Evolutionary conservation across 2,329 filamentous ascomycete genomes (phyloP).

Genomic region (Fusarium bulbicola): DNA sequence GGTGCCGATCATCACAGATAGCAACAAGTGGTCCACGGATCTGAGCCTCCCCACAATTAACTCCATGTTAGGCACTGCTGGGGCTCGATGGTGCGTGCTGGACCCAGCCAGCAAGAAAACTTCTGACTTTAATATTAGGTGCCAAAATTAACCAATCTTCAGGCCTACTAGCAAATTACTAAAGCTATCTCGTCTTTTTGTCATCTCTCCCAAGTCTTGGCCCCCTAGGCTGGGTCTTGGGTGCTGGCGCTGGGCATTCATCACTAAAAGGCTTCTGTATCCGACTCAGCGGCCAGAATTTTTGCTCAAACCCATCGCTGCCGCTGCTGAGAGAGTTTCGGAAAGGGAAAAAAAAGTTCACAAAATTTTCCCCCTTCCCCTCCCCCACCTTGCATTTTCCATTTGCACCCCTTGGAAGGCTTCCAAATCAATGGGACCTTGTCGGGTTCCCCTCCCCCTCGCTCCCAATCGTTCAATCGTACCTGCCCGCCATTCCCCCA

Average conservation of each 20-base stretch:
- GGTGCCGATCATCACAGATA: constrained; percentile 9
- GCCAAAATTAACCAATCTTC: neutral
- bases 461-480: constrained; percentile 37
- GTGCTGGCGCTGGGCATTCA: constrained; percentile 31
- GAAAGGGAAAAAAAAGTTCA: constrained; percentile 26
- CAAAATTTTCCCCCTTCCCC: constrained; percentile 28
- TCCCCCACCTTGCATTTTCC: constrained; percentile 19
- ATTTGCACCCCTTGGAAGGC: constrained; percentile 20
- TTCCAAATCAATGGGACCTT: constrained; percentile 17
- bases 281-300: constrained; percentile 26
- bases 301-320: constrained; percentile 26
- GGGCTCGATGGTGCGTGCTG: constrained; percentile 25
- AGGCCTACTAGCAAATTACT: neutral
- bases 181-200: neutral
- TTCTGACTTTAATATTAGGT: neutral
- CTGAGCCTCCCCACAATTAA: constrained; percentile 20
- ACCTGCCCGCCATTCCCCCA: constrained; percentile 38
- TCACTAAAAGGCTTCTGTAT: constrained; percentile 31
- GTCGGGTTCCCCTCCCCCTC: constrained; percentile 37
- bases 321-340: constrained; percentile 23
- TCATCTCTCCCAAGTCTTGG: neutral
- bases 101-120: neutral
- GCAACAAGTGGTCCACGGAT: constrained; percentile 10
- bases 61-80: constrained; percentile 35
- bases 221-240: neutral